Base-by-base conservation (phyloP, 2,329 filamentous ascomycete species). In the Trichoderma sp. region DNA sequence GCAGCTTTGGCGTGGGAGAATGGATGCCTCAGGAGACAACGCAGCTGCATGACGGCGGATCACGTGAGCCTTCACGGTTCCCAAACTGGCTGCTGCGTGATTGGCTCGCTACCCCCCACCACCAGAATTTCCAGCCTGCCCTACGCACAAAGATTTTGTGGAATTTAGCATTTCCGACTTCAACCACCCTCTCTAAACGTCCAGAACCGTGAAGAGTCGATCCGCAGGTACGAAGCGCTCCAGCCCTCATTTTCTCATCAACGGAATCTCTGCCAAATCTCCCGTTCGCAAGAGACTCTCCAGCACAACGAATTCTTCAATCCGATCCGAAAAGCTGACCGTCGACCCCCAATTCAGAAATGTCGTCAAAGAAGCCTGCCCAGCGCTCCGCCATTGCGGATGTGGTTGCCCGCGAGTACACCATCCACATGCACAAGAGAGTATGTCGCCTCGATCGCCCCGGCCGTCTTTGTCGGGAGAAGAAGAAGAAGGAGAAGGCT, bases 321-420 rank as follows among this genome's bases (percentile, higher is more conserved):
- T 21, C 45, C 62, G 43, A 57, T 24, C 43, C 58, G 44, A 65
- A 57, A 39, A 61, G 73, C 74, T 76, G 69, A 77, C 71, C 67
- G 30, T 50, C 43, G 45, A 57, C 2, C 34, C 34, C 21, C 44
- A 51, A 50, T 63, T 63, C 72, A 78, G 78, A 78, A 76, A 81
- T 79, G 78, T 78, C 78, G 75, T 77, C 78, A 70, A 72, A 77
- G 76, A 78, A 78, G 75, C 72, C 75, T 70, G 69, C 75, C 71
- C 78, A 87, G 83, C 92, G 93, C 80, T 97, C 92, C 83, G 96
- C 96, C 85, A 97, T 99, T 83, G 90, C 92, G 83, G 94, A 99
- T 84, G 96, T 99, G 80, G 94, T 99, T 82, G 90, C 95, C 78
- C 92, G 95, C 88, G 96, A 99, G 88, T 99, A 99, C 90, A 99